Evolutionary conservation across 345 rosid genomes (phyloP), one percentile per base, ranked within the genome.

Genomic region (Linum usitatissimum): DNA sequence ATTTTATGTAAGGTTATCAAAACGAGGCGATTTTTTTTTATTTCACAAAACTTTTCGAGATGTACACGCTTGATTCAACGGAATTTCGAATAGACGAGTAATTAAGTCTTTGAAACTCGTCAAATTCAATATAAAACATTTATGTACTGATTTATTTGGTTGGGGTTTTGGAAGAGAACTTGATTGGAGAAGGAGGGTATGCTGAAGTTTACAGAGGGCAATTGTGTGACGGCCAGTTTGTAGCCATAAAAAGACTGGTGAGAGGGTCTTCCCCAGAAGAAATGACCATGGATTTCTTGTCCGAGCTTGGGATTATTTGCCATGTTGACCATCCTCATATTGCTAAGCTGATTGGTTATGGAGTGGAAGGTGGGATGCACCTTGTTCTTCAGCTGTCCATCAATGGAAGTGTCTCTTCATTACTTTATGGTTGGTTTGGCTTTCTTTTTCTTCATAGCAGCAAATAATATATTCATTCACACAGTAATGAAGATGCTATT

Each of bases 361-460:
- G 98, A 34, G 90, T 92, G 55, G 98, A 89, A 79, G 96, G 90
- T 62, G 98, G 96, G 45, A 87, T 92, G 98, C 85, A 86, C 74
- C 89, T 89, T 71, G 88, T 89, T 68, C 91, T 92, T 73, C 79
- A 89, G 64, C 73, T 89, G 60, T 92, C 98, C 63, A 87, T 88
- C 67, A 81, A 81, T 57, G 98, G 96, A 40, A 88, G 95, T 81
- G 79, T 91, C 3, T 83, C 96, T 28, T 83, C 95, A 57, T 68
- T 91, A 59, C 90, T 91, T 64, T 85, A 91, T 57, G 94, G 98
- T 88, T 55, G 31, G 80, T 64, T 51, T 53, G n/a, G n/a, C n/a
- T n/a, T n/a, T n/a, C n/a, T 64, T 2, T n/a, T 55, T 17, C 60
- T 63, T 9, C 6, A 53, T n/a, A n/a, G n/a, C n/a, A n/a, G n/a